Base-by-base conservation (phyloP, 805 yeast species). In the Yarrowia porcina region DNA sequence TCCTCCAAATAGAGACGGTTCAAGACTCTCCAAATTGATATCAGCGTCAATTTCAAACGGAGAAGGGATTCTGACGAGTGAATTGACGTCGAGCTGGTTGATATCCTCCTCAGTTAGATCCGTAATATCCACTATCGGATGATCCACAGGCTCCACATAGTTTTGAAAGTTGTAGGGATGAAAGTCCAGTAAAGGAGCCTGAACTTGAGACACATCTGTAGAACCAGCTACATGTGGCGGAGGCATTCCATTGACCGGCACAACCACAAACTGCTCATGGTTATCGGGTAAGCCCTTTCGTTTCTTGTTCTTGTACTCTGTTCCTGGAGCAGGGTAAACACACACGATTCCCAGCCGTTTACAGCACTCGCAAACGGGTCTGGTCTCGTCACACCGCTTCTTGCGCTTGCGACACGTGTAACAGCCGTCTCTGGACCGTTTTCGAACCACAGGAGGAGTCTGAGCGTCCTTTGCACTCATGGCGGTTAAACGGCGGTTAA, bases 341-440 rank as follows among this genome's bases (percentile, higher is more conserved):
- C 96, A 89, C 61, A 78, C 80, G 54, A 88, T 76, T 12, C 83
- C 78, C 25, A 89, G 76, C 60, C 94, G 75, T n/a, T 73, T 66
- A 72, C 96, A 89, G 68, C 88, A 91, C 0, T 76, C 71, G 69
- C 96, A 89, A 25, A 72, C 72, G 4, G 96, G 96, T 62, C 79
- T 79, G 1, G 79, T 75, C 70, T 89, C 94, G 69, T 89, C 87
- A 67, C 96, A 89, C 63, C 91, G 79, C 71, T 57, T 57, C 30
- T 89, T 89, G 25, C 96, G 74, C 64, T 82, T 83, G 47, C 94
- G 80, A 68, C 96, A 89, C 1, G 96, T 87, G 44, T 87, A 75
- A 71, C 96, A 89, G 0, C 96, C 96, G 9, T 79, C 67, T 3
- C 76, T 68, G 38, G 71, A 67, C 23, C 72, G 64, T 35, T 57